Base-by-base conservation (phyloP, 2,329 filamentous ascomycete species). In the Penicillium hesseltinei region DNA sequence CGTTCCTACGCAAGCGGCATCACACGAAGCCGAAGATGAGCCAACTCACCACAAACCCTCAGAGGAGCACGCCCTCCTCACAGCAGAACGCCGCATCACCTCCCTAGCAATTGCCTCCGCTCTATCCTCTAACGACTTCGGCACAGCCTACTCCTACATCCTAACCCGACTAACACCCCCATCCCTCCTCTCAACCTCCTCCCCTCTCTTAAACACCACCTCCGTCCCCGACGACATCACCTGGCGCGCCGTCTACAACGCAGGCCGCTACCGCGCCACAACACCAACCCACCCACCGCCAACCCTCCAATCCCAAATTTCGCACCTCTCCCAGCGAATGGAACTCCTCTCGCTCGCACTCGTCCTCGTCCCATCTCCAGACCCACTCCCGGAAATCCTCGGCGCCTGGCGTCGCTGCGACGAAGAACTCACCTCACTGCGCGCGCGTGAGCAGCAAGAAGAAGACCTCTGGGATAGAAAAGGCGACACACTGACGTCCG, bases 121-220 rank as follows among this genome's bases (percentile, higher is more conserved):
- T n/a, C 69, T 80, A 4, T 60, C 67, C 44, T 70, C 73, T 29
- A 67, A 78, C 60, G 77, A 80, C 59, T 80, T 80, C 54, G 84
- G 86, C 61, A 88, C 85, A 1, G 85, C 85, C 8, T 88, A 88
- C 70, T 87, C 84, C 6, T 87, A 87, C 68, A 83, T 88, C 48
- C 79, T 86, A 51, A 87, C 84, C 45, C 80, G 84, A 44, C 76
- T 88, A 10, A 71, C 75, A 13, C 72, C 71, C 21, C 65, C 68
- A 49, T 71, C 74, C 29, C 64, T 66, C 69, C 63, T 72, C 50
- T 62, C 71, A 44, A 70, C 60, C 21, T 62, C 71, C 31, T 61
- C 72, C 5, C 58, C 65, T 5, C 58, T 61, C 33, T 55, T 64
- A 52, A 63, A 65, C 13, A 73, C 74, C 38, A 54, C 68, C 5